phyloP scores from a whole-genome alignment of 768 basidiomycete species.

The Calvatia gigantea region DNA sequence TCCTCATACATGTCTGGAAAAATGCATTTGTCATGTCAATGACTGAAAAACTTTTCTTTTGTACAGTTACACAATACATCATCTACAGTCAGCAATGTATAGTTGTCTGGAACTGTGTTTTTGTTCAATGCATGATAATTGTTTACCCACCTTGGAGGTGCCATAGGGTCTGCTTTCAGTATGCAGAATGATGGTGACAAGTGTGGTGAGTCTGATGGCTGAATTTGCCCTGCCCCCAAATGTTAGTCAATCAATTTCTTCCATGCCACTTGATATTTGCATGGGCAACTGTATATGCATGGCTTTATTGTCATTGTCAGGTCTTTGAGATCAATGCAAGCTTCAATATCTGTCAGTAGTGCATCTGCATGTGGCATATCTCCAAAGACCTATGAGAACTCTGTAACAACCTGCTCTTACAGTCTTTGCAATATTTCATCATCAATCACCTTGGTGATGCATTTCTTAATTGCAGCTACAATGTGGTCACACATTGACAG shows the following conservation, averaged over 20 bases:
- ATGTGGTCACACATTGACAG: too few species aligned
- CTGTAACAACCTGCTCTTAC: too few species aligned
- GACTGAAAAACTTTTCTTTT: conserved; percentile 15
- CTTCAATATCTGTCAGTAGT: neutral
- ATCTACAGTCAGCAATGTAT: conserved; percentile 18
- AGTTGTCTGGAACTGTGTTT: conserved; percentile 21
- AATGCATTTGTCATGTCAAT: conserved; percentile 17
- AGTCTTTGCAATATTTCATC: too few species aligned
- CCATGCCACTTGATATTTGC: conserved; percentile 29
- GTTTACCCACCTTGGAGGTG: conserved; percentile 31
- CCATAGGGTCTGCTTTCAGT: conserved; percentile 25
- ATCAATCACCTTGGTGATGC: too few species aligned
- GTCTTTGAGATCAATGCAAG: conserved; percentile 22
- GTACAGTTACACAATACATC: conserved; percentile 22
- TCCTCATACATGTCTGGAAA: conserved; percentile 17
- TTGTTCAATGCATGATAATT: conserved; percentile 26
- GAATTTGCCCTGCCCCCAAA: conserved; percentile 25
- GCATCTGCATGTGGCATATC: conserved; percentile 16
- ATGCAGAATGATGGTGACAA: conserved; percentile 35
- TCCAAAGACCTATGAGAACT: conserved; percentile 13
- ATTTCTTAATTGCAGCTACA: too few species aligned
- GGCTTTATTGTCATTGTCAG: conserved; percentile 17
- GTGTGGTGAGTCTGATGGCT: conserved; percentile 22
- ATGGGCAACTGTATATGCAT: conserved; percentile 23
- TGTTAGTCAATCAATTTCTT: conserved; percentile 24